phyloP scores from a whole-genome alignment of 176 grass and related monocot genomes.

The Microstegium vimineum region DNA sequence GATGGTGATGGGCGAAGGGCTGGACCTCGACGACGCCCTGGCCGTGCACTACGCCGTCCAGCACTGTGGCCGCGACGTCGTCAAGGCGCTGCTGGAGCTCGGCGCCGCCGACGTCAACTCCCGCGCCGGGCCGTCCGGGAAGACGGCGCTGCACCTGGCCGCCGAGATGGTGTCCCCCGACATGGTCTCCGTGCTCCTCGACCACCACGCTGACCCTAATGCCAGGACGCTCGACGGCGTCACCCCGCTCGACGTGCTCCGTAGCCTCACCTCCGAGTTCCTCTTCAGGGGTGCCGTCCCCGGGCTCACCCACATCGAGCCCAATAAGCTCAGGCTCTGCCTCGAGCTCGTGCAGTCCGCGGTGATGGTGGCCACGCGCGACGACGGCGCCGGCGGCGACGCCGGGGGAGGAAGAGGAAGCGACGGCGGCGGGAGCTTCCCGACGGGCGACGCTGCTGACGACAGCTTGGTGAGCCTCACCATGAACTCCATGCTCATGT shows the following conservation, averaged over 20 bases:
- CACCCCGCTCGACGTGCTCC: conserved; percentile 84
- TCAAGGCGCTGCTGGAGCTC: conserved; percentile 96
- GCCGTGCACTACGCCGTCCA: conserved; percentile 94
- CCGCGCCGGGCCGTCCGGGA: conserved; percentile 66
- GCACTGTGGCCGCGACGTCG: conserved; percentile 87
- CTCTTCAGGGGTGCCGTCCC: conserved; percentile 97
- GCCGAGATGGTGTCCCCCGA: conserved; percentile 94
- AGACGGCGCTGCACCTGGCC: conserved; percentile 78
- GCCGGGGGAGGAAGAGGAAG: conserved; percentile 32
- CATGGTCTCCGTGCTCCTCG: conserved; percentile 95
- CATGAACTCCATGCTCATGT: conserved; percentile 80
- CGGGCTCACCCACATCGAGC: conserved; percentile 82
- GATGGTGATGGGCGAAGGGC: conserved; percentile 98
- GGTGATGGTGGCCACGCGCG: conserved; percentile 63
- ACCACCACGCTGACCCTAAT: conserved; percentile 95
- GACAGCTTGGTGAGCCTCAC: conserved; percentile 85
- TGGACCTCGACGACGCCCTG: conserved; percentile 91
- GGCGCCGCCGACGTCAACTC: conserved; percentile 95
- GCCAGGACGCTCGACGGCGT: conserved; percentile 72
- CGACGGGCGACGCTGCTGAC: conserved; percentile 39
- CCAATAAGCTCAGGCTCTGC: conserved; percentile 90
- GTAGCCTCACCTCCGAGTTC: conserved; percentile 94
- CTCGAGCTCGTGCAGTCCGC: conserved; percentile 92
- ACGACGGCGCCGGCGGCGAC: conserved; percentile 50
- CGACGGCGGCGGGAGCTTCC: conserved; percentile 30